Percentiles rank a stretch among this genome's conserved stretches.
Conservation (phyloP, 768 basidiomycete species). For the Leccinum barrowsii region DNA sequence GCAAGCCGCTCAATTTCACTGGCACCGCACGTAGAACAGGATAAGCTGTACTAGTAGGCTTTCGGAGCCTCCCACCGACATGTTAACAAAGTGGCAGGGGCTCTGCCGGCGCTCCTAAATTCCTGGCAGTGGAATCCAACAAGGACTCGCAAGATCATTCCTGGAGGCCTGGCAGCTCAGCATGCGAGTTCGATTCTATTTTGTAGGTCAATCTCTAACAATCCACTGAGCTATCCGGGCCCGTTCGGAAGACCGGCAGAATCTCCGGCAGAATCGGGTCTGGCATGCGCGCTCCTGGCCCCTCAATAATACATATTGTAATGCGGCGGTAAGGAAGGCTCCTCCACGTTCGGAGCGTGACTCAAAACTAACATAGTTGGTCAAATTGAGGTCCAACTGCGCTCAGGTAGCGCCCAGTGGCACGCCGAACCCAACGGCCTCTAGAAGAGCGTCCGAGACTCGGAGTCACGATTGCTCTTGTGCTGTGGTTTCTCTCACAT, state of each 20-base stretch:
- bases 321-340: neutral
- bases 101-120: neutral
- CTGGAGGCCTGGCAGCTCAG: neutral
- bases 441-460: neutral
- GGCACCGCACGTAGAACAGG: neutral
- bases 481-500: neutral
- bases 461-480: neutral
- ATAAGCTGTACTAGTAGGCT: neutral
- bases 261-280: neutral
- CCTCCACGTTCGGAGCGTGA: too few species aligned
- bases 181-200: neutral
- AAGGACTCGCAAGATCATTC: neutral
- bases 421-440: neutral
- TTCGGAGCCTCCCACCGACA: too few species aligned
- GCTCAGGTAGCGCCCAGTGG: neutral
- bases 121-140: neutral
- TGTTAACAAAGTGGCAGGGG: neutral
- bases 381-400: neutral
- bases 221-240: neutral
- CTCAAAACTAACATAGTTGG: neutral
- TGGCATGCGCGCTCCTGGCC: neutral
- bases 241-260: neutral
- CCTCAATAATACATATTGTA: neutral
- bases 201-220: neutral
- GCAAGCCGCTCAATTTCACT: neutral